Evolutionary conservation across 805 yeast genomes (phyloP), one percentile per base, ranked within the genome.

Genomic region (Ogataea neopini): DNA sequence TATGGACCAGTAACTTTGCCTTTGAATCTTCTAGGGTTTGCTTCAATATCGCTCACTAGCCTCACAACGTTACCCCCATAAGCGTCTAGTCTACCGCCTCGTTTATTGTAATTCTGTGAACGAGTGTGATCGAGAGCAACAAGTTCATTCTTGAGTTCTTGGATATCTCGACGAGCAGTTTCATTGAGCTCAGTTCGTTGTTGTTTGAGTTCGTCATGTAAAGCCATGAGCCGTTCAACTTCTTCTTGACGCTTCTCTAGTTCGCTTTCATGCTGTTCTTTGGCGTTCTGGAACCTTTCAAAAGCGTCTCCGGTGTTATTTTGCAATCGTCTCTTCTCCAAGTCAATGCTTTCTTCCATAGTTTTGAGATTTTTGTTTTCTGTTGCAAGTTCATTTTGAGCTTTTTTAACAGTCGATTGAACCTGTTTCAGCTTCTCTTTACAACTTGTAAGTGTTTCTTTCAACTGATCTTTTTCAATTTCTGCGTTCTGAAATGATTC

Each of bases 1-100:
- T 92, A 52, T 0, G 99, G 99, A 0, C 98, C 98, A 14, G 84
- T 64, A 0, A 96, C 96, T 29, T 59, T 59, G 2, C 63, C 57
- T 14, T 72, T 73, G 73, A 78, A 83, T 13, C 64, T 57, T 5
- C 49, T 44, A 0, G 54, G 40, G 11, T 69, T 68, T 2, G 61
- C 55, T 22, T 66, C 53, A 6, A 84, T 75, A 4, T 69, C 77
- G 3, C 59, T 53, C 19, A 83, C 55, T 6, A 84, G 59, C 2
- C 48, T 41, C 7, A 64, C 65, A 60, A 81, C 74, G 5, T 69
- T 66, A 1, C 51, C 51, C 6, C 84, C 85, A 72, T 81, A 84
- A 1, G 83, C 77, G 10, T 74, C 71, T 15, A 57, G 51, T 5
- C 65, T 60, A 33, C 52, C 55, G 18, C 53, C 54, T 29, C 51